A percentile compares a stretch with the other conserved stretches of the same genome.
These are phyloP conservation scores for Colletotrichum sojae DNA, from an alignment of 2,329 filamentous ascomycete genomes.

Conservation along the genomic window DNA sequence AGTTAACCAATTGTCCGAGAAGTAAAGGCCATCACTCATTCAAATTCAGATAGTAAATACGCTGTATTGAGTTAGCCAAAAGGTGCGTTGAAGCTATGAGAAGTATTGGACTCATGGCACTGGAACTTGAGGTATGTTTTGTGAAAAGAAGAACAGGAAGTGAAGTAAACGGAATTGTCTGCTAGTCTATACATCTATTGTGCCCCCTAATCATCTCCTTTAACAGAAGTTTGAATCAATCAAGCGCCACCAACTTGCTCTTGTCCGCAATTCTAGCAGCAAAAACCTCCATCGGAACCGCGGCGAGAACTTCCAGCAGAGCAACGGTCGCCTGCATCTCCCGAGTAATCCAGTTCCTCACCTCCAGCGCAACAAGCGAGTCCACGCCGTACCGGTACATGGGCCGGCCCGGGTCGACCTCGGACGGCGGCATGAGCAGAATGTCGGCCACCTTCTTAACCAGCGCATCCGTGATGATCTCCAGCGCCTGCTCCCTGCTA, in stretches of 20 bases:
- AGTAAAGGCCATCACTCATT: too few species aligned
- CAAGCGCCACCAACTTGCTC: slow-evolving; percentile 9
- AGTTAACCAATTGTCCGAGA: too few species aligned
- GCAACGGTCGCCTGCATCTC: slow-evolving; percentile 10
- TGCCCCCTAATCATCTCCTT: too few species aligned
- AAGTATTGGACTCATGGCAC: too few species aligned
- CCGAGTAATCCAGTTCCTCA: slow-evolving; percentile 2
- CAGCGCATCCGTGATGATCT: background rate
- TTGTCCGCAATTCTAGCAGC: slow-evolving; percentile 9
- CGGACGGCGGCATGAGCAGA: background rate
- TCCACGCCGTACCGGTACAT: slow-evolving; percentile 16
- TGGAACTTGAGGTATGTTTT: too few species aligned
- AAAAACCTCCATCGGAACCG: slow-evolving; percentile 9
- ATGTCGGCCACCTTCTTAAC: slow-evolving; percentile 5
- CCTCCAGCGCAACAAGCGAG: slow-evolving; percentile 4
- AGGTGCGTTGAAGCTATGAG: too few species aligned
- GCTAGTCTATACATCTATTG: too few species aligned
- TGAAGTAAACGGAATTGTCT: too few species aligned
- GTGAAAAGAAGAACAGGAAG: too few species aligned
- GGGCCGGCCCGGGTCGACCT: slow-evolving; percentile 2
- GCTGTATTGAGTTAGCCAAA: too few species aligned
- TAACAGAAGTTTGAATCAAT: background rate
- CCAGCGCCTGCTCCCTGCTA: background rate
- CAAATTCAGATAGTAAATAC: too few species aligned
- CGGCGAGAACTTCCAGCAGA: slow-evolving; percentile 5